Evolutionary conservation across 2,329 filamentous ascomycete genomes (phyloP).

Genomic region (Trichoderma arundinaceum): DNA sequence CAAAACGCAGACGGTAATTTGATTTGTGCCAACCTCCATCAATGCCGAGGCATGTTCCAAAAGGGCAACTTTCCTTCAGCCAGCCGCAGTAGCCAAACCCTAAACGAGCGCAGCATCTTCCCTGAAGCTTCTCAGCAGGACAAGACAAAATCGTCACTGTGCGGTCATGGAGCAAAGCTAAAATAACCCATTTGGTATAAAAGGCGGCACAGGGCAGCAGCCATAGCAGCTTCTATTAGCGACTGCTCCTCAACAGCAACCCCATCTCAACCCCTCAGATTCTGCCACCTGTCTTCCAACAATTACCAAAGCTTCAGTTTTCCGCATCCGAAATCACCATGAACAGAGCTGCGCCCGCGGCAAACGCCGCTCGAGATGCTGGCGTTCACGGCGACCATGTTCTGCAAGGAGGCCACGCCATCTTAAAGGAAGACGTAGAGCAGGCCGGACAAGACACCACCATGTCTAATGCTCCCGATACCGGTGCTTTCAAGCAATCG

Average conservation of each 20-base stretch:
- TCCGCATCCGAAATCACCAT: neutral
- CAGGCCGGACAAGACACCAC: neutral
- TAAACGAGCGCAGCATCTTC: neutral
- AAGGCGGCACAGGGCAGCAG: neutral
- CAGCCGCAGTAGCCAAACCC: neutral
- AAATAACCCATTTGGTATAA: neutral
- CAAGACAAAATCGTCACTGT: slow-evolving; percentile 7
- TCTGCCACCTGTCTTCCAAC: neutral
- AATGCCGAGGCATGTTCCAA: neutral
- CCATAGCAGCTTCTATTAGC: neutral
- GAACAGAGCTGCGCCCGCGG: slow-evolving; percentile 8
- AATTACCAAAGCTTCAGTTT: neutral
- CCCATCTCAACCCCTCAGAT: neutral
- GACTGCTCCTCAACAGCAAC: neutral
- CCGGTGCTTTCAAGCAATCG: neutral
- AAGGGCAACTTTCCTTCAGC: neutral
- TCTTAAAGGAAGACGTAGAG: slow-evolving; percentile 17
- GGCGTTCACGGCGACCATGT: slow-evolving; percentile 1
- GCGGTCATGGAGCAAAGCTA: slow-evolving; percentile 16
- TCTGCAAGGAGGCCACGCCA: slow-evolving; percentile 14
- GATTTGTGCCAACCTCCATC: neutral
- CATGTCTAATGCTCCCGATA: neutral
- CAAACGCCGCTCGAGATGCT: neutral
- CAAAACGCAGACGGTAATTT: neutral
- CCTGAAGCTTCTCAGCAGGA: neutral